Conservation (phyloP, 768 basidiomycete species). For the Cystobasidium onofrii region DNA sequence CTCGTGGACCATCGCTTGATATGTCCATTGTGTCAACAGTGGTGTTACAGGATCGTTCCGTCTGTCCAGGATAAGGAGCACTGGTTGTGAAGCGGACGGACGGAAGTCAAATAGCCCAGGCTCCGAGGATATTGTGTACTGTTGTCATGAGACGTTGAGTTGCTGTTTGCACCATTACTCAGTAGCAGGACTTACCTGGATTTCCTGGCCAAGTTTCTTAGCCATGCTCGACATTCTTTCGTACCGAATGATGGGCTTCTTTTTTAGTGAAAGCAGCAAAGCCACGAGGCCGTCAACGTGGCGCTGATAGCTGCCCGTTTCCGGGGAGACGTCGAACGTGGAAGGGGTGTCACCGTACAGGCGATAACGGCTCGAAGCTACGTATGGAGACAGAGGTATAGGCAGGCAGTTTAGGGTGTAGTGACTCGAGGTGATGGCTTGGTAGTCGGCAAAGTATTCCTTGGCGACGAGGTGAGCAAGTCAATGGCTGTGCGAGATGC, state of each 20-base stretch:
- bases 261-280: slow-evolving; percentile 85
- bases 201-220: slow-evolving; percentile 73
- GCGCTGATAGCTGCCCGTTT: slow-evolving; percentile 60
- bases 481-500: background rate
- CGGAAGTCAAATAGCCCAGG: slow-evolving; percentile 84
- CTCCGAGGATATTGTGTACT: slow-evolving; percentile 72
- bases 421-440: slow-evolving; percentile 72
- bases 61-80: slow-evolving; percentile 85
- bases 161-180: too few species aligned
- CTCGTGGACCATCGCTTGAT: slow-evolving; percentile 99
- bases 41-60: slow-evolving; percentile 97
- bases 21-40: slow-evolving; percentile 94
- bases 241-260: slow-evolving; percentile 87
- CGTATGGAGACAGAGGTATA: slow-evolving; percentile 50
- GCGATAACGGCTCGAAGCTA: slow-evolving; percentile 41
- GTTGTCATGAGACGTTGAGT: background rate
- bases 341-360: slow-evolving; percentile 66
- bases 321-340: slow-evolving; percentile 54
- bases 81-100: slow-evolving; percentile 72
- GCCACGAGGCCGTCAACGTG: slow-evolving; percentile 72
- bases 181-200: slow-evolving; percentile 72
- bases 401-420: slow-evolving; percentile 80
- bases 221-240: slow-evolving; percentile 90
- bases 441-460: slow-evolving; percentile 98
- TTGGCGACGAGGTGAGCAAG: slow-evolving; percentile 31